Conservation (phyloP, 2,329 filamentous ascomycete species). For the Fusarium pseudocircinatum region DNA sequence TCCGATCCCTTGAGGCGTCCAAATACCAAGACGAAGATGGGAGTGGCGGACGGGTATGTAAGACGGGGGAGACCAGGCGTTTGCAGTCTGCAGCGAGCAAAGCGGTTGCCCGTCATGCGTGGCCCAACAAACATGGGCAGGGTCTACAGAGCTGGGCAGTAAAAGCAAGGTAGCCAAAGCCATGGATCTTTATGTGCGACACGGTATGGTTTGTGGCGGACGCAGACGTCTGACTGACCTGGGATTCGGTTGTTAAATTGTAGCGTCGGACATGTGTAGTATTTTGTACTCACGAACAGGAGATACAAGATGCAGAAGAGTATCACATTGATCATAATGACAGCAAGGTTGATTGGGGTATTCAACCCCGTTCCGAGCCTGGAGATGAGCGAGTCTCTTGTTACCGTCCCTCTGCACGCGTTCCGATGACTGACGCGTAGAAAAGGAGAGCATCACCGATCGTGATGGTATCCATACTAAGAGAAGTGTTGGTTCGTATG, state of each 20-base stretch:
- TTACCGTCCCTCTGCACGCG: background rate
- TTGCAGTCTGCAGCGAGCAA: slow-evolving; percentile 26
- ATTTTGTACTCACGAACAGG: slow-evolving; percentile 11
- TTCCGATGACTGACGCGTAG: background rate
- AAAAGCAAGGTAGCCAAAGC: slow-evolving; percentile 10
- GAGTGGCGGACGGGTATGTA: slow-evolving; percentile 31
- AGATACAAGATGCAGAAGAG: background rate
- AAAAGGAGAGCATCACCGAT: background rate
- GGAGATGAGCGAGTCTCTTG: background rate
- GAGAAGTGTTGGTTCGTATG: background rate
- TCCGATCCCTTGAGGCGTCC: slow-evolving; percentile 5
- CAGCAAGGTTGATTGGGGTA: background rate
- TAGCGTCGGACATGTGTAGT: slow-evolving; percentile 21
- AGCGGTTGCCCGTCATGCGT: background rate
- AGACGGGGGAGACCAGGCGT: slow-evolving; percentile 28
- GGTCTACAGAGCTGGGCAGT: background rate
- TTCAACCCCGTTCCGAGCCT: background rate
- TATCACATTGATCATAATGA: background rate
- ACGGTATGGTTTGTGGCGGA: slow-evolving; percentile 30
- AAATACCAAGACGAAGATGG: background rate
- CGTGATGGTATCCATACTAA: background rate
- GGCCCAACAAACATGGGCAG: slow-evolving; percentile 3
- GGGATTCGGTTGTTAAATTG: slow-evolving; percentile 15
- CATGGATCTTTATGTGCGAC: slow-evolving; percentile 25
- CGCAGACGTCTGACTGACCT: slow-evolving; percentile 7